Conservation (phyloP, 2,329 filamentous ascomycete genomes). For the Orbilia oligospora region DNA sequence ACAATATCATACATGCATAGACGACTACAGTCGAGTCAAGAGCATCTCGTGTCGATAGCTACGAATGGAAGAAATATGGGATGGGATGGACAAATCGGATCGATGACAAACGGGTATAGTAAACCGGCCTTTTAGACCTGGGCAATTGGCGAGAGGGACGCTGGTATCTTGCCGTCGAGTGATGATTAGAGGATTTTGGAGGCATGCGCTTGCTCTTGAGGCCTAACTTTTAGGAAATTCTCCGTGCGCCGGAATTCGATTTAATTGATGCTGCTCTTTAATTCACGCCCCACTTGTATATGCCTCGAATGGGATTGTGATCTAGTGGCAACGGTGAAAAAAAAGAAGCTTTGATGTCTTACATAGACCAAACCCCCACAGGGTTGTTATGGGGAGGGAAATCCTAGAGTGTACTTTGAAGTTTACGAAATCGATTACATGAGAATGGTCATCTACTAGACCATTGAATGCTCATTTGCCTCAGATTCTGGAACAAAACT, state of each 20-base stretch:
- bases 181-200: conserved; percentile 52
- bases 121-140: conserved; percentile 28
- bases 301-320: conserved; percentile 3
- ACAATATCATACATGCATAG: conserved; percentile 50
- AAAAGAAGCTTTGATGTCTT: conserved; percentile 23
- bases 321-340: conserved; percentile 30
- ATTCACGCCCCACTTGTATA: conserved; percentile 22
- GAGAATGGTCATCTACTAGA: background rate
- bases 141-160: conserved; percentile 27
- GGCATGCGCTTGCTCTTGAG: background rate
- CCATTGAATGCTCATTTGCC: background rate
- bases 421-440: conserved; percentile 54
- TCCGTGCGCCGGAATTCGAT: conserved; percentile 52
- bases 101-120: conserved; percentile 47
- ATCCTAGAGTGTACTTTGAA: conserved; percentile 11
- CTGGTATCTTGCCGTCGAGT: conserved; percentile 50
- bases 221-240: conserved; percentile 53
- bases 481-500: background rate
- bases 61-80: conserved; percentile 29
- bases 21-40: conserved; percentile 19
- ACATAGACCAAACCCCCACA: conserved; percentile 18
- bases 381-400: background rate
- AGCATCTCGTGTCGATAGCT: conserved; percentile 53
- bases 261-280: conserved; percentile 27
- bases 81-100: conserved; percentile 42